These are phyloP conservation scores for Protostelium mycophagum DNA, from an alignment of 78 protist genomes.

Conservation along the genomic window DNA sequence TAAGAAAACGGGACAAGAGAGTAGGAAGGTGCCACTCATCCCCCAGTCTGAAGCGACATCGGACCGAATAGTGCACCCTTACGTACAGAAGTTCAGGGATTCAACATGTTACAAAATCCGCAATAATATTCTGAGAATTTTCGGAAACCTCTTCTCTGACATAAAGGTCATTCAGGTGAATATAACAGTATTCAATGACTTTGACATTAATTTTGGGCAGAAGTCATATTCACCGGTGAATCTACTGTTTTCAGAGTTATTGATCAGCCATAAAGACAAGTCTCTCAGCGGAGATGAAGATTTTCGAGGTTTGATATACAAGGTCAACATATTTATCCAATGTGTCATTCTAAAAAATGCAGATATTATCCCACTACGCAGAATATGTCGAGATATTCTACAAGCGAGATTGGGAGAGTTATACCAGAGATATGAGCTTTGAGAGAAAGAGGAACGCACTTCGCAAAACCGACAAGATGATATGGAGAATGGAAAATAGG, in stretches of 20 bases:
- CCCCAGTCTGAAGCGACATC: background rate
- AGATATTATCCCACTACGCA: constrained; percentile 28
- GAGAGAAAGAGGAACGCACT: constrained; percentile 36
- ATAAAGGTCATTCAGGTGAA: background rate
- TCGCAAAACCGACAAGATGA: constrained; percentile 38
- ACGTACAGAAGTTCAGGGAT: background rate
- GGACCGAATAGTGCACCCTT: background rate
- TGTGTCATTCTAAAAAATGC: constrained; percentile 19
- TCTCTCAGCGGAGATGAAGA: background rate
- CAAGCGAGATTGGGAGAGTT: constrained; percentile 34
- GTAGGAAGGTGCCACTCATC: constrained; percentile 1
- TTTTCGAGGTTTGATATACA: constrained; percentile 16
- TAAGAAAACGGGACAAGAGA: constrained; percentile 6
- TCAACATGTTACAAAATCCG: constrained; percentile 39
- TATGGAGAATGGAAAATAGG: constrained; percentile 39
- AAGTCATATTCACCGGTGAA: constrained; percentile 47
- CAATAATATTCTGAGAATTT: constrained; percentile 20
- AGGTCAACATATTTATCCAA: constrained; percentile 17
- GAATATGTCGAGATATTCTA: constrained; percentile 59
- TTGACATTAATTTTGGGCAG: too few relatives aligned
- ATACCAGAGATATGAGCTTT: constrained; percentile 28
- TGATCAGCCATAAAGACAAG: constrained; percentile 25
- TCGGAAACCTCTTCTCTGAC: background rate
- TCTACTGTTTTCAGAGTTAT: constrained; percentile 30
- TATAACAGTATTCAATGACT: background rate